Evolutionary conservation across 495 filamentous ascomycete genomes (phyloP).

Genomic region (Penicillium longicatenatum): DNA sequence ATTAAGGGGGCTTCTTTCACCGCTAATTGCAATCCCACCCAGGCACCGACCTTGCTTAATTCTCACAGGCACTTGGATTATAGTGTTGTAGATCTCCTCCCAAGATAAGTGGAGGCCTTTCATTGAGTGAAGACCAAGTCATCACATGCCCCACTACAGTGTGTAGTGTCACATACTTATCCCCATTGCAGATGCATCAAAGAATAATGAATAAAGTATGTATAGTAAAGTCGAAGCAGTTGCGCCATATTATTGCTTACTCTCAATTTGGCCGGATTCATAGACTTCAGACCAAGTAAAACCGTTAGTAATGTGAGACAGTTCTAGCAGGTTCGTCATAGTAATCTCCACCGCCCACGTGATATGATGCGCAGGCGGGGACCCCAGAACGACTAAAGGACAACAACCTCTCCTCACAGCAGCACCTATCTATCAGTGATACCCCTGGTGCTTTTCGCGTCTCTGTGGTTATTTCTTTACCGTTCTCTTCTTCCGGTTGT

Average conservation of each 20-base stretch:
- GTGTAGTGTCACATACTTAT: background rate
- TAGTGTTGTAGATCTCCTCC: slow-evolving; percentile 1
- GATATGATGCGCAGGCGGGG: slow-evolving; percentile 38
- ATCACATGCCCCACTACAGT: background rate
- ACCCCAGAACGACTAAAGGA: slow-evolving; percentile 32
- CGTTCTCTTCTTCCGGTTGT: slow-evolving; percentile 16
- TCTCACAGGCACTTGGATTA: background rate
- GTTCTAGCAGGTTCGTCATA: slow-evolving; percentile 34
- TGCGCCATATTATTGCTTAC: background rate
- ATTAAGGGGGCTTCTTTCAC: slow-evolving; percentile 4
- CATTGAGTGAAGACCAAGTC: background rate
- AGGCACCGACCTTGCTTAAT: background rate
- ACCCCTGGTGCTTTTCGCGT: slow-evolving; percentile 8
- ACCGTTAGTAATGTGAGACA: background rate
- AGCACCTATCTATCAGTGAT: slow-evolving; percentile 8
- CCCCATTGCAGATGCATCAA: background rate
- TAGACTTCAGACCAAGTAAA: background rate
- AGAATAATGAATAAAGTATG: background rate
- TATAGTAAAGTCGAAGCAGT: background rate
- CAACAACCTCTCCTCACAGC: slow-evolving; percentile 19
- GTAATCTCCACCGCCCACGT: slow-evolving; percentile 36
- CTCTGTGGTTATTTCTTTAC: slow-evolving; percentile 5
- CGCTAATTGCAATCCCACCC: slow-evolving; percentile 7
- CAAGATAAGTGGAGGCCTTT: background rate
- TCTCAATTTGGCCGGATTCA: background rate